Evolutionary conservation across 805 yeast genomes (phyloP), one percentile per base, ranked within the genome.

Genomic region (Zygosaccharomyces siamensis): DNA sequence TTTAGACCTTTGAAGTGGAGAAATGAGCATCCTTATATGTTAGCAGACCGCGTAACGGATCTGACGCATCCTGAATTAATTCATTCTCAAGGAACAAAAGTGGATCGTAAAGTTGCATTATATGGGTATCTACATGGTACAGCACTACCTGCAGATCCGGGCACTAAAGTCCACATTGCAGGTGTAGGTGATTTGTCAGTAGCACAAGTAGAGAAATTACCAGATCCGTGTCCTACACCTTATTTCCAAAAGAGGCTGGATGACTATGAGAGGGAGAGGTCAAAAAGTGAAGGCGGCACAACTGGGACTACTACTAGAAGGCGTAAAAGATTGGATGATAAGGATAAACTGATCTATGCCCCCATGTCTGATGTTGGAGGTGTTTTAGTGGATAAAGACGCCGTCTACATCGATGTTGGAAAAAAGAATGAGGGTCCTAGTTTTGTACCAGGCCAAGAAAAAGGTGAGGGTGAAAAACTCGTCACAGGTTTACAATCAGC

Each of bases 311-410:
- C 77, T 28, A 77, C 82, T 2, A 78, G 95, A 59, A 82, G 97
- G 67, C 78, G 97, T 62, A 87, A 89, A 65, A 79, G 98, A 63
- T 78, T 93, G 46, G 98, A 93, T 56, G 99, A 93, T 62, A 88
- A 84, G 59, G 95, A 89, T 64, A 93, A 90, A 66, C 80, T 89
- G 56, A 89, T 93, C 2, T 93, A 95, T 67, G 99, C 99, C 0
- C 99, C 99, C 43, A 93, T 93, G 99, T 87, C 97, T 41, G 98
- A 93, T 68, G 97, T 93, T n/a, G 97, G 97, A 49, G 99, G 99
- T 66, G 95, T 93, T 32, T 74, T 93, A 56, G 89, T 93, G 52
- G 99, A 93, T 71, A 90, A 86, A 64, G 99, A 93, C 72, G 97
- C 99, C 7, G 99, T 93, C 2, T 93, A 90, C 61, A 88, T 93